These are phyloP conservation scores for Candida sojae DNA, from an alignment of 1,139 yeast species.

Conservation along the genomic window DNA sequence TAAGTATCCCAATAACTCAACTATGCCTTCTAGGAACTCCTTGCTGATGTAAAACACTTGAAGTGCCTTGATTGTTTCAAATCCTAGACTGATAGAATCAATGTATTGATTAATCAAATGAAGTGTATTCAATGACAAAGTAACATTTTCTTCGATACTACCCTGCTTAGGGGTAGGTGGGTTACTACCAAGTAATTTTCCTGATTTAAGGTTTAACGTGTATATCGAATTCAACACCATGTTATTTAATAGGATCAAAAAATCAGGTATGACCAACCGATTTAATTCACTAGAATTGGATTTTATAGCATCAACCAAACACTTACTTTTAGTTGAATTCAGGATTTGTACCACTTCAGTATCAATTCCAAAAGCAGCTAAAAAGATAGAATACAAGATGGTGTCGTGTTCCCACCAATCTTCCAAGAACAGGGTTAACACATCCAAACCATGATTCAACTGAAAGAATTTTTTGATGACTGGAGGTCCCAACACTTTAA, in stretches of 20 bases:
- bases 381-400: conserved; percentile 32
- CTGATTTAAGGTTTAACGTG: conserved; percentile 31
- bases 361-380: conserved; percentile 45
- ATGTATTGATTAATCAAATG: conserved; percentile 38
- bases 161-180: conserved; percentile 32
- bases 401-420: conserved; percentile 49
- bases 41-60: conserved; percentile 25
- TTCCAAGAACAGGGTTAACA: conserved; percentile 48
- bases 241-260: conserved; percentile 40
- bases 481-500: conserved; percentile 48
- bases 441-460: conserved; percentile 53
- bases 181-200: conserved; percentile 38
- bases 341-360: conserved; percentile 5
- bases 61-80: conserved; percentile 23
- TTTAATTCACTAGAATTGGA: conserved; percentile 13
- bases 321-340: conserved; percentile 4
- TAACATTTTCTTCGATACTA: conserved; percentile 19
- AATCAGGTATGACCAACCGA: conserved; percentile 40
- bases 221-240: conserved; percentile 39
- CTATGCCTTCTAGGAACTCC: conserved; percentile 42
- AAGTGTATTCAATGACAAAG: conserved; percentile 31
- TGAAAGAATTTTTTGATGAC: conserved; percentile 52
- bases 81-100: conserved; percentile 33
- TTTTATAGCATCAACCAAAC: conserved; percentile 13
- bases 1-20: conserved; percentile 40